Percentiles rank a stretch among this genome's conserved stretches.
Evolutionary conservation across 257 asterid genomes (phyloP).

Genomic region (Ophiorrhiza pumila): DNA sequence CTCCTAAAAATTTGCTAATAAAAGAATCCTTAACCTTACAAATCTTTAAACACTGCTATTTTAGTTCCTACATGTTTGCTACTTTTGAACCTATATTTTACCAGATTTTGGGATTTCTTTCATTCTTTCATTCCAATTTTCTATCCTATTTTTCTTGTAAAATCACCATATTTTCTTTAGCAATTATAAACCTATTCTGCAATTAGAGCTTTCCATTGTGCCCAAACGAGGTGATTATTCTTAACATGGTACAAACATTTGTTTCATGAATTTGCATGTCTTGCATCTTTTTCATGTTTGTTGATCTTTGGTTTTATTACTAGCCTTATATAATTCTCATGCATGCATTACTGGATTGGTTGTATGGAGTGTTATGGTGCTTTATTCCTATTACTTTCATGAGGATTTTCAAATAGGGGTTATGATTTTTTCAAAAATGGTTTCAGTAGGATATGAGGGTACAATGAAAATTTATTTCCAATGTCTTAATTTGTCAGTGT

Average conservation of each 20-base stretch:
- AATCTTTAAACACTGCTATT: background rate
- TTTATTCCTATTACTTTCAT: background rate
- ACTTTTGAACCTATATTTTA: background rate
- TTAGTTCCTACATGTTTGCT: conserved; percentile 10
- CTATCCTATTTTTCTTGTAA: too few species aligned
- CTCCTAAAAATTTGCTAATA: conserved; percentile 6
- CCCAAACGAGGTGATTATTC: background rate
- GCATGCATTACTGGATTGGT: background rate
- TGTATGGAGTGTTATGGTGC: background rate
- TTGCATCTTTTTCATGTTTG: background rate
- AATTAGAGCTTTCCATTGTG: background rate
- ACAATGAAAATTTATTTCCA: background rate
- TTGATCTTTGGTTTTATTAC: too few species aligned
- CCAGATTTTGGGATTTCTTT: background rate
- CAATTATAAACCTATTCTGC: too few species aligned
- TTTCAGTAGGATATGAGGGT: background rate
- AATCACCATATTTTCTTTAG: too few species aligned
- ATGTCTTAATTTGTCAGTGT: background rate
- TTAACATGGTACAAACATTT: background rate
- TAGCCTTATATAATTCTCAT: background rate
- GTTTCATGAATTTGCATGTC: background rate
- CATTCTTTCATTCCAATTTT: background rate
- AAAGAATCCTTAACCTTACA: conserved; percentile 7
- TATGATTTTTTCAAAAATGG: background rate
- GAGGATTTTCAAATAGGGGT: background rate